Evolutionary conservation across 371 early-diverging fungal species (phyloP).

Genomic region (Lichtheimia ornata): DNA sequence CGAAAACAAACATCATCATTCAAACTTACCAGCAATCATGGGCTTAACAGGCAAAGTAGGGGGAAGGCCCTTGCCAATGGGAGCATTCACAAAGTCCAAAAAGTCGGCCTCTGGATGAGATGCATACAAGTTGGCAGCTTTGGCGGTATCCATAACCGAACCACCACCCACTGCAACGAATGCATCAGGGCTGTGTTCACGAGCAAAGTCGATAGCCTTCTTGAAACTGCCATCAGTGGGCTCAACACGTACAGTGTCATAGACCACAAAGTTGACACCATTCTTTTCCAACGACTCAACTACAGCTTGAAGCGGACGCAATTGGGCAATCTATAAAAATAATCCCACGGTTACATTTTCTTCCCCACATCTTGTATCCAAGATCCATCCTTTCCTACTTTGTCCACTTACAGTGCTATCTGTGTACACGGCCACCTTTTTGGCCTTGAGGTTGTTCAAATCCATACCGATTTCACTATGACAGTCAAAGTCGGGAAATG

Average conservation of each 20-base stretch:
- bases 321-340: constrained; percentile 54
- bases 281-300: constrained; percentile 76
- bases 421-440: constrained; percentile 86
- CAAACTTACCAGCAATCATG: constrained; percentile 72
- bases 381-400: neutral
- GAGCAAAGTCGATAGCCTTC: constrained; percentile 81
- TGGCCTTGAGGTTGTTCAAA: constrained; percentile 73
- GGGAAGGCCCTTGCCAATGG: constrained; percentile 86
- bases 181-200: constrained; percentile 73
- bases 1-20: neutral
- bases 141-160: constrained; percentile 91
- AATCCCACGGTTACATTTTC: constrained; percentile 1
- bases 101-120: constrained; percentile 84
- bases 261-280: constrained; percentile 74
- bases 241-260: constrained; percentile 80
- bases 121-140: constrained; percentile 88
- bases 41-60: constrained; percentile 76
- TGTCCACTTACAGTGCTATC: constrained; percentile 68
- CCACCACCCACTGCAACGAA: constrained; percentile 95
- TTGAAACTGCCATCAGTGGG: constrained; percentile 82
- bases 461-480: constrained; percentile 85
- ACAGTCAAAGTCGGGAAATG: constrained; percentile 6
- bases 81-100: constrained; percentile 91
- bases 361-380: neutral
- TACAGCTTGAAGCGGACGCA: constrained; percentile 77